Evolutionary conservation across 345 rosid species (phyloP).

Genomic region (Heritiera littoralis): DNA sequence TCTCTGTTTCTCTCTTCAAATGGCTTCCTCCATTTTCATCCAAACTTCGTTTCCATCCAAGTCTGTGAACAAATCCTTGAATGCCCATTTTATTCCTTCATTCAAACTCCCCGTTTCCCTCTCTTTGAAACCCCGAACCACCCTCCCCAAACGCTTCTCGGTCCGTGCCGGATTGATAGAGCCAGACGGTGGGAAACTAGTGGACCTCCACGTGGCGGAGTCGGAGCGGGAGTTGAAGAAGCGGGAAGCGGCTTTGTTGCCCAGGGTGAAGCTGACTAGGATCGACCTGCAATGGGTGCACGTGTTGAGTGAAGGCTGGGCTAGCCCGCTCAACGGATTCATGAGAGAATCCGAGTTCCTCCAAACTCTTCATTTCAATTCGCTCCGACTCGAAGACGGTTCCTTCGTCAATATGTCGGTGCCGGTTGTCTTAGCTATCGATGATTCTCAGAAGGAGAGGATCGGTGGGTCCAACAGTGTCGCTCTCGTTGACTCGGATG

Average conservation of each 20-base stretch:
- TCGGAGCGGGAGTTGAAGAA: constrained; percentile 50
- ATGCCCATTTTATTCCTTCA: constrained; percentile 40
- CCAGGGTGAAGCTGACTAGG: constrained; percentile 62
- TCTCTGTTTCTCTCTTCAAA: constrained; percentile 21
- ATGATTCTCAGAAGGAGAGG: constrained; percentile 67
- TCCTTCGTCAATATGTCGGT: constrained; percentile 96
- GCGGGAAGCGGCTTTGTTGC: constrained; percentile 62
- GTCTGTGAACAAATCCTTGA: constrained; percentile 42
- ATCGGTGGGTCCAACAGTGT: constrained; percentile 68
- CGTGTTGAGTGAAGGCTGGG: constrained; percentile 99
- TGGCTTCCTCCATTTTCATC: constrained; percentile 58
- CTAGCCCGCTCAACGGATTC: constrained; percentile 94
- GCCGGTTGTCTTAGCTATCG: constrained; percentile 88
- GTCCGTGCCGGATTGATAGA: constrained; percentile 61
- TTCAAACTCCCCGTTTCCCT: constrained; percentile 35
- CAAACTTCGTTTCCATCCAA: constrained; percentile 41
- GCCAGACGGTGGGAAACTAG: constrained; percentile 90
- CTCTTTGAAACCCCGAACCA: constrained; percentile 17
- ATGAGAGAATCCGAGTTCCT: constrained; percentile 99
- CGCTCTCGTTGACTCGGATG: constrained; percentile 71
- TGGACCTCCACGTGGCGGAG: constrained; percentile 70
- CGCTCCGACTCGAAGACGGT: constrained; percentile 87
- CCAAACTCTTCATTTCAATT: constrained; percentile 99
- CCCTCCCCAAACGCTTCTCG: constrained; percentile 19
- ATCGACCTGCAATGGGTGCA: constrained; percentile 92